A percentile compares a stretch with the other conserved stretches of the same genome.
These are phyloP conservation scores for Ailanthus altissimus DNA, from an alignment of 345 rosid species.

Conservation along the genomic window DNA sequence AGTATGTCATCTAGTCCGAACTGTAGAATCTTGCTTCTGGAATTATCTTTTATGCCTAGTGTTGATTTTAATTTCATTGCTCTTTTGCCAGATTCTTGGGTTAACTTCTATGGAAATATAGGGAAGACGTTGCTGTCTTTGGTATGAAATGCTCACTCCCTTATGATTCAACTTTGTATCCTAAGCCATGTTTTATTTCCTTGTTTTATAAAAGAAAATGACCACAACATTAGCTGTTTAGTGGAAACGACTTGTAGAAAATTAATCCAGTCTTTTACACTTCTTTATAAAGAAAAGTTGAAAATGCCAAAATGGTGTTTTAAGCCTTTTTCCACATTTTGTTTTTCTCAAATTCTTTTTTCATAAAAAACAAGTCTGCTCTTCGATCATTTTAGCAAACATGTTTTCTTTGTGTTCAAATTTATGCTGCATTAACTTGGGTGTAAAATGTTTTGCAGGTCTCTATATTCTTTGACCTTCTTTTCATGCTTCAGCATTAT, in stretches of 20 bases:
- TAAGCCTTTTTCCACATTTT: too few species aligned
- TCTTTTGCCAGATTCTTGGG: slow-evolving; percentile 75
- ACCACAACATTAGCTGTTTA: too few species aligned
- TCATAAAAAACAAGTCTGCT: too few species aligned
- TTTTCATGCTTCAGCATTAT: slow-evolving; percentile 88
- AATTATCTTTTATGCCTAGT: slow-evolving; percentile 10
- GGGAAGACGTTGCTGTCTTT: slow-evolving; percentile 87
- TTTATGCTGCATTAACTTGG: not conserved
- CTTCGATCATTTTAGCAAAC: not conserved
- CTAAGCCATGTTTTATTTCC: not conserved
- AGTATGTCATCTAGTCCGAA: slow-evolving; percentile 36
- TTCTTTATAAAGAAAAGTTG: too few species aligned
- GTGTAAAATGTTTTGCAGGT: slow-evolving; percentile 48
- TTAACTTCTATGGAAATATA: slow-evolving; percentile 89
- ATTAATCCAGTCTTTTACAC: too few species aligned
- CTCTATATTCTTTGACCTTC: slow-evolving; percentile 69
- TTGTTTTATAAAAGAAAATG: not conserved
- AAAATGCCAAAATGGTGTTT: too few species aligned
- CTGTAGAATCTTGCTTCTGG: slow-evolving; percentile 9
- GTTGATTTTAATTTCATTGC: slow-evolving; percentile 9
- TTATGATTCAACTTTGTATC: not conserved
- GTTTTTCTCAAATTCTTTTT: too few species aligned
- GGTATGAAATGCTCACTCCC: slow-evolving; percentile 39
- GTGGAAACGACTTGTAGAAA: too few species aligned
- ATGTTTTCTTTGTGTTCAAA: not conserved